A percentile compares a stretch with the other conserved stretches of the same genome.
Evolutionary conservation across 1,284 basidiomycete genomes (phyloP).

Genomic region (Rhodotorula sp.): DNA sequence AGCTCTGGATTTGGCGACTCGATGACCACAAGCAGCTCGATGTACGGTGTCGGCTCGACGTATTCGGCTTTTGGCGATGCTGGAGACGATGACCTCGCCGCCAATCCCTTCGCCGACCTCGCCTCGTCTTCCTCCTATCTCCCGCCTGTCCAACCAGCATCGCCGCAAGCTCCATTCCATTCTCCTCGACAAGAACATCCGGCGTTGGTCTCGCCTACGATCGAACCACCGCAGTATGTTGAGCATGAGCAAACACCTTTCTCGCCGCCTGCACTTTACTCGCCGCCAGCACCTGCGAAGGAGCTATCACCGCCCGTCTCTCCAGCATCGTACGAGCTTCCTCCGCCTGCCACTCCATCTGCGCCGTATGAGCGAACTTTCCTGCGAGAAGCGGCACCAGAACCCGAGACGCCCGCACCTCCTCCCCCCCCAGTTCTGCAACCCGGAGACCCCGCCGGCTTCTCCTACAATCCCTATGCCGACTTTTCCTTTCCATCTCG

Average conservation of each 20-base stretch:
- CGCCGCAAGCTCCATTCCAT: not conserved
- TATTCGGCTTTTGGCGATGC: conserved; percentile 7
- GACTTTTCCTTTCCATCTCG: conserved; percentile 3
- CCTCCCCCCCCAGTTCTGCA: not conserved
- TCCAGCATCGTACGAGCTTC: not conserved
- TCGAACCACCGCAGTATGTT: not conserved
- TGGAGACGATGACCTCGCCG: conserved; percentile 24
- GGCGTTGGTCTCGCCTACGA: not conserved
- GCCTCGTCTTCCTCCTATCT: conserved; percentile 3
- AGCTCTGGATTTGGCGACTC: conserved; percentile 28
- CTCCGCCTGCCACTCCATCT: not conserved
- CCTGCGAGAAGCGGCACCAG: conserved; percentile 23
- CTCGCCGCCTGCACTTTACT: not conserved
- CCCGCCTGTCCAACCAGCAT: not conserved
- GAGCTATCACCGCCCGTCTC: not conserved
- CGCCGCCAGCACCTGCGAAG: not conserved
- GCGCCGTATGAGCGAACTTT: conserved; percentile 1
- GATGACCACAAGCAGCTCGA: conserved; percentile 10
- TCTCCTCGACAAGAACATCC: not conserved
- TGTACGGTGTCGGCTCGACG: conserved; percentile 6
- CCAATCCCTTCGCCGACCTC: conserved; percentile 37
- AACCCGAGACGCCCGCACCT: conserved; percentile 28
- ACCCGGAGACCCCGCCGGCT: conserved; percentile 7
- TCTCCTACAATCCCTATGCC: conserved; percentile 10
- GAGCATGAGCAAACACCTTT: not conserved